These are phyloP conservation scores for Trypanosoma congolense DNA, from an alignment of 208 protist genomes.

Conservation along the genomic window DNA sequence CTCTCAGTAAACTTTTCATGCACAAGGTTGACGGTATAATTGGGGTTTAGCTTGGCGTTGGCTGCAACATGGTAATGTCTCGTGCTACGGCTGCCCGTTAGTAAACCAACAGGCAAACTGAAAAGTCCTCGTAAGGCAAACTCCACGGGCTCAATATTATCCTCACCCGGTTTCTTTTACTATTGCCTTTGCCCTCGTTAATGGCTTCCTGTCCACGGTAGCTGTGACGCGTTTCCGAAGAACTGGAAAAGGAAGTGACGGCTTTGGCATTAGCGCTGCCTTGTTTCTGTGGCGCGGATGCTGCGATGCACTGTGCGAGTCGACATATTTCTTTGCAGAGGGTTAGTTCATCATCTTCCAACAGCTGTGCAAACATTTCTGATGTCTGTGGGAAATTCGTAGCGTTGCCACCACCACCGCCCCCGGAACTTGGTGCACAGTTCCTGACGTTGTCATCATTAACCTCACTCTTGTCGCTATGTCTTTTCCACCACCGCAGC, in stretches of 20 bases:
- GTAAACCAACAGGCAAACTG: conserved; percentile 2
- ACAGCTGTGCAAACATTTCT: conserved; percentile 6
- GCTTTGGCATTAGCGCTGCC: neutral
- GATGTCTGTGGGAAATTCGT: neutral
- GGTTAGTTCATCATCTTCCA: conserved; percentile 13
- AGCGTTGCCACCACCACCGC: neutral
- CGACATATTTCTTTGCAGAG: conserved; percentile 15
- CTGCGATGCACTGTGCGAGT: conserved; percentile 5
- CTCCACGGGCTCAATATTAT: neutral
- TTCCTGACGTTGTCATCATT: conserved; percentile 10
- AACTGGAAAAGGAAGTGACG: neutral
- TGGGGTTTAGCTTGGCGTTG: conserved; percentile 46
- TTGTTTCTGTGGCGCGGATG: neutral
- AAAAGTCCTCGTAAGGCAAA: conserved; percentile 12
- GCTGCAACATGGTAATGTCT: neutral
- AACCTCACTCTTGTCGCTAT: conserved; percentile 17
- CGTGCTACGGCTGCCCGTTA: neutral
- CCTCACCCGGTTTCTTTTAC: neutral
- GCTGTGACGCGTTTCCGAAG: neutral
- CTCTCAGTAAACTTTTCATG: conserved; percentile 33
- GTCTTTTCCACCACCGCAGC: conserved; percentile 29
- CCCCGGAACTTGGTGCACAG: neutral
- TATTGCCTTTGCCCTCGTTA: too few relatives aligned
- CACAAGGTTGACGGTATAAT: conserved; percentile 52
- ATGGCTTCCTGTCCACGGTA: too few relatives aligned